Percentiles rank a stretch among this genome's conserved stretches.
Evolutionary conservation across 306 rosid genomes (phyloP).

Genomic region (Macrotyloma uniflorum): DNA sequence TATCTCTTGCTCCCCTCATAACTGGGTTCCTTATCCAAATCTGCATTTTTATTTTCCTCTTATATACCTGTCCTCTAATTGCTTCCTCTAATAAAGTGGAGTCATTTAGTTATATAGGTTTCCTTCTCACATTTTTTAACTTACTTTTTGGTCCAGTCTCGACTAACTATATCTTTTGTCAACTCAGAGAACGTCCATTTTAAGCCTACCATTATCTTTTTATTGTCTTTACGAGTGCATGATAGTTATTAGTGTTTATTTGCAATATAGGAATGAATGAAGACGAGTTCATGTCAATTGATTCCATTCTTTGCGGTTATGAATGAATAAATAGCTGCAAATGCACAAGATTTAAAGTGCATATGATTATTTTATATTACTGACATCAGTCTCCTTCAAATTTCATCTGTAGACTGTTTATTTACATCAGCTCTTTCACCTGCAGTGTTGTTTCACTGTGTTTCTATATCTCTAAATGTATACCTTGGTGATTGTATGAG

Average conservation of each 20-base stretch:
- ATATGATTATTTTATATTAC: background rate
- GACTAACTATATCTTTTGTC: background rate
- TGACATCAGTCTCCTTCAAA: background rate
- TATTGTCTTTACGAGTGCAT: background rate
- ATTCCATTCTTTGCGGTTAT: background rate
- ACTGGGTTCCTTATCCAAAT: background rate
- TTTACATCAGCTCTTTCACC: background rate
- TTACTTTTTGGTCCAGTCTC: background rate
- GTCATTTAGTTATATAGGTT: background rate
- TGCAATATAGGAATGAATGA: conserved; percentile 4
- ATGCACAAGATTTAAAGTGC: background rate
- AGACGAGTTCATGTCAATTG: background rate
- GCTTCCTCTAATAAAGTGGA: conserved; percentile 4
- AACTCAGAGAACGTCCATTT: conserved; percentile 8
- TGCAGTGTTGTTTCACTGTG: background rate
- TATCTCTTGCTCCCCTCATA: background rate
- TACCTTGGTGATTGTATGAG: background rate
- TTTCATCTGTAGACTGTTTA: background rate
- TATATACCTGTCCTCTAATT: conserved; percentile 2
- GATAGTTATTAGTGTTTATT: background rate
- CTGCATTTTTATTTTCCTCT: conserved; percentile 5
- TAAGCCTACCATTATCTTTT: conserved; percentile 6
- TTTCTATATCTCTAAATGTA: background rate
- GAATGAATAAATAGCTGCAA: background rate
- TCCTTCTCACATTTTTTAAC: conserved; percentile 7